phyloP scores from a whole-genome alignment of 1,284 basidiomycete genomes.

The Sporisorium graminicola region DNA sequence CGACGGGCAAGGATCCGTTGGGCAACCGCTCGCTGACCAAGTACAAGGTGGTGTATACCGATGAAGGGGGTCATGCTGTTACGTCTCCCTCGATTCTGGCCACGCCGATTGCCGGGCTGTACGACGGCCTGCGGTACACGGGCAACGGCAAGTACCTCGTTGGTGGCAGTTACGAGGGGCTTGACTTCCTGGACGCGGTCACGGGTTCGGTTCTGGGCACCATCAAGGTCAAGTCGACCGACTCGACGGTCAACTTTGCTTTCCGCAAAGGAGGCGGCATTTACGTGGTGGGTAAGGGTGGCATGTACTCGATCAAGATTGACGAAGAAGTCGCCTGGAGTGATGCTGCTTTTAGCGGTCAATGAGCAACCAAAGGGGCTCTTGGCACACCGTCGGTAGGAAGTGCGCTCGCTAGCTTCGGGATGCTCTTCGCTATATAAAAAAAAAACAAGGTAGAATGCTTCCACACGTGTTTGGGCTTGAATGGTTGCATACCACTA shows the following conservation, averaged over 20 bases:
- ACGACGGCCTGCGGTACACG: constrained; percentile 1
- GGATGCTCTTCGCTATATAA: too few relatives aligned
- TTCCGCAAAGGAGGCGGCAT: constrained; percentile 1
- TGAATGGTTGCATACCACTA: too few relatives aligned
- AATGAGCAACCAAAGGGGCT: too few relatives aligned
- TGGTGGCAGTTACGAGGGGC: not conserved
- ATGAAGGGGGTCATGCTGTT: not conserved
- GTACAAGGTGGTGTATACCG: not conserved
- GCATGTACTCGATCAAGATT: constrained; percentile 1
- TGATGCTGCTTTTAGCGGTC: not conserved
- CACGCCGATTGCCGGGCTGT: not conserved
- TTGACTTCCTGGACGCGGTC: not conserved
- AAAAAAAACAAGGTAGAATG: too few relatives aligned
- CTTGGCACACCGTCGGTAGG: too few relatives aligned
- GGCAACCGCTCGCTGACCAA: not conserved
- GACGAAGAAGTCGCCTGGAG: not conserved
- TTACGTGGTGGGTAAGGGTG: not conserved
- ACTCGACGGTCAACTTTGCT: constrained; percentile 4
- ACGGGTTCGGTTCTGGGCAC: not conserved
- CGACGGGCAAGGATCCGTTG: not conserved
- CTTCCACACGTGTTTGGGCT: too few relatives aligned
- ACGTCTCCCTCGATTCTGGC: not conserved
- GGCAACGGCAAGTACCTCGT: not conserved
- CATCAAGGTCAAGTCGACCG: not conserved
- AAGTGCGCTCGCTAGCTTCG: too few relatives aligned